phyloP scores from a whole-genome alignment of 345 rosid species.

The Combretum micranthum region DNA sequence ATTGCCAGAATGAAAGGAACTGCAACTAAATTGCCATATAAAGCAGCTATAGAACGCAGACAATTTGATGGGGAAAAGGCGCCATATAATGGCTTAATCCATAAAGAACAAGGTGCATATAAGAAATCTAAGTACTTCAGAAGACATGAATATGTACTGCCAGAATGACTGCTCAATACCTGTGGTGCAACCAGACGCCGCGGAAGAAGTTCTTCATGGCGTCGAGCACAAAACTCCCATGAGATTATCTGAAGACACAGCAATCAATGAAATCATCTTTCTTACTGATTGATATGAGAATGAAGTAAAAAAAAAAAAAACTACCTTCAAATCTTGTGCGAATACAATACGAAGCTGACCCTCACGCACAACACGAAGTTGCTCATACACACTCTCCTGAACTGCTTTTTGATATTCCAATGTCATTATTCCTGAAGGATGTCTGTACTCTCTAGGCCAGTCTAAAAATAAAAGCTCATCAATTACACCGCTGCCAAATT shows the following conservation, averaged over 20 bases:
- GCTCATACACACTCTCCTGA: conserved; percentile 94
- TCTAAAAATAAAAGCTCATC: conserved; percentile 93
- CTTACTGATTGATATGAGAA: too few relatives aligned
- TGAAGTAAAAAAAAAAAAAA: conserved; percentile 3
- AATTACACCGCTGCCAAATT: conserved; percentile 90
- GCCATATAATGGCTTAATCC: too few relatives aligned
- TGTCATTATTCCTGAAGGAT: conserved; percentile 68
- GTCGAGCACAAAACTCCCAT: conserved; percentile 96
- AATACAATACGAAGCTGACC: conserved; percentile 91
- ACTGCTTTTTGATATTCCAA: conserved; percentile 90
- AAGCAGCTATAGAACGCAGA: too few relatives aligned
- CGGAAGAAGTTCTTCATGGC: conserved; percentile 93
- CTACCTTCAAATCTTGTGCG: conserved; percentile 85
- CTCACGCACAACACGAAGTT: conserved; percentile 96
- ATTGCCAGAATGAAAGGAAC: too few relatives aligned
- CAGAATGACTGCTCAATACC: conserved; percentile 31
- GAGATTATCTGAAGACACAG: conserved; percentile 58
- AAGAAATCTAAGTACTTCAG: too few relatives aligned
- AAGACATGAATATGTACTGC: background rate
- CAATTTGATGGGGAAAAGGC: too few relatives aligned
- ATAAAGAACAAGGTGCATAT: too few relatives aligned
- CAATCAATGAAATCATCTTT: background rate
- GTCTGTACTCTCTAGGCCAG: conserved; percentile 77
- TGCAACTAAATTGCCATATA: too few relatives aligned
- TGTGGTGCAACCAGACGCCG: conserved; percentile 94